Conservation (phyloP, 371 early-diverging fungal genomes). For the Rhizopus delemar region DNA sequence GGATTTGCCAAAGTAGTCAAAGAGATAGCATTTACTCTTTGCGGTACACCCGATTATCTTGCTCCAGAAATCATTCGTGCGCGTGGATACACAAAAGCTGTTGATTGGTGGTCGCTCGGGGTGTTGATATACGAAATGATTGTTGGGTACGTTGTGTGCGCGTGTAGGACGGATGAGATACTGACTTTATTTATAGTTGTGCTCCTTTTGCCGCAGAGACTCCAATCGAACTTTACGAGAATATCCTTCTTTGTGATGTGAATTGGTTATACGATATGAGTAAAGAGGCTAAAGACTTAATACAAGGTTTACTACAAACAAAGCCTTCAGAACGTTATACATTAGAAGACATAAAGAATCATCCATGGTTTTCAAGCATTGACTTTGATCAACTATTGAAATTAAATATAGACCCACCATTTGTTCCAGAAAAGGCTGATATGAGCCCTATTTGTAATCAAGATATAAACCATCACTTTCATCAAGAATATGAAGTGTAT, state of each 20-base stretch:
- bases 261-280: constrained; percentile 81
- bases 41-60: constrained; percentile 99
- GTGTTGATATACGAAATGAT: constrained; percentile 96
- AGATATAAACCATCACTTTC: too few relatives aligned
- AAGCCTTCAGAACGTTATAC: constrained; percentile 86
- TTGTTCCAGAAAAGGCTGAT: constrained; percentile 42
- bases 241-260: constrained; percentile 78
- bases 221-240: constrained; percentile 87
- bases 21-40: constrained; percentile 83
- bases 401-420: constrained; percentile 61
- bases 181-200: constrained; percentile 53
- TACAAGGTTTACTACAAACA: constrained; percentile 77
- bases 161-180: background rate
- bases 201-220: constrained; percentile 37
- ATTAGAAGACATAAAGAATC: constrained; percentile 77
- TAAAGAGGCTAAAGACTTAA: constrained; percentile 79
- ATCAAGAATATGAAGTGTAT: too few relatives aligned
- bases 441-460: too few relatives aligned
- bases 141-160: constrained; percentile 54
- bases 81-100: constrained; percentile 86
- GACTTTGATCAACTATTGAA: constrained; percentile 63
- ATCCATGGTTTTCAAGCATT: constrained; percentile 70
- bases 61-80: constrained; percentile 92
- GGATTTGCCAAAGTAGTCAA: constrained; percentile 82
- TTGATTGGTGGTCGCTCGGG: constrained; percentile 99